Conservation (phyloP, 345 rosid species). For the Salix purpurea region DNA sequence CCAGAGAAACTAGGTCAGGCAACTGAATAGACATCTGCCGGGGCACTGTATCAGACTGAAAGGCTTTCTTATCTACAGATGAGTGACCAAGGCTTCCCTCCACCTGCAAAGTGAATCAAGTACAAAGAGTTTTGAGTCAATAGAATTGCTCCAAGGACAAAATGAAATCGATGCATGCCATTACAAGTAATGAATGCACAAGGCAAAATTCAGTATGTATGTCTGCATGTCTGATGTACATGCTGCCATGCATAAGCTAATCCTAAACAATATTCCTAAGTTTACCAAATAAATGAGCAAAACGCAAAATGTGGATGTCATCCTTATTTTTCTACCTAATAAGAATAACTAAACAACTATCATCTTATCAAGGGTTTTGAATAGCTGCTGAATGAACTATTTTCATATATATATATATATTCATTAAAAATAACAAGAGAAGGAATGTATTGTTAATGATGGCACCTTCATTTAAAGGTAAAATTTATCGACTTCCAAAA, state of each 20-base stretch:
- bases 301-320: too few species aligned
- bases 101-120: conserved; percentile 5
- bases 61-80: conserved; percentile 4
- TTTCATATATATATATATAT: not conserved
- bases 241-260: too few species aligned
- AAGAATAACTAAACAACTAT: too few species aligned
- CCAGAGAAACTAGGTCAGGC: conserved; percentile 36
- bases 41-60: not conserved
- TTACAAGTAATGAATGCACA: too few species aligned
- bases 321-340: too few species aligned
- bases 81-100: conserved; percentile 1
- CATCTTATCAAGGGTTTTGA: too few species aligned
- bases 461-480: not conserved
- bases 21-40: conserved; percentile 24
- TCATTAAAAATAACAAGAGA: not conserved
- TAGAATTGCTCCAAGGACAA: not conserved
- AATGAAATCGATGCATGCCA: not conserved
- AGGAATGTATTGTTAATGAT: not conserved
- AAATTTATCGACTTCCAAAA: not conserved
- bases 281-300: too few species aligned
- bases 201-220: too few species aligned
- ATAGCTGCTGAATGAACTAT: too few species aligned
- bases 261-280: too few species aligned
- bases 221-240: too few species aligned
- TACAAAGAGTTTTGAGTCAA: not conserved